phyloP scores from a whole-genome alignment of 805 yeast genomes.

The Metschnikowia picachoensis region DNA sequence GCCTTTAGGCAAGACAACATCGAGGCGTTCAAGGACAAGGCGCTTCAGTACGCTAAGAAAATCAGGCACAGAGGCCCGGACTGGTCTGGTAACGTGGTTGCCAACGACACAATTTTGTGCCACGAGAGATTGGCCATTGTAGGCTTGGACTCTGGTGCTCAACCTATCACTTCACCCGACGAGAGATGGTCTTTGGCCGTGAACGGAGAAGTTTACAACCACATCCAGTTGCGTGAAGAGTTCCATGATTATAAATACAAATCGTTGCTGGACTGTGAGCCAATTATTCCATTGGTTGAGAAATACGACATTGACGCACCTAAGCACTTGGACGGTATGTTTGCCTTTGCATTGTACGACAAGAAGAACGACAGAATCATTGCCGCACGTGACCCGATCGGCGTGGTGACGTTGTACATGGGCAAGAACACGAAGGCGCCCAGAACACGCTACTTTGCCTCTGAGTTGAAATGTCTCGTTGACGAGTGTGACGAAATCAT shows the following conservation, averaged over 20 bases:
- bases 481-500: slow-evolving; percentile 91
- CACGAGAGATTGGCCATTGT: slow-evolving; percentile 98
- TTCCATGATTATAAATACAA: slow-evolving; percentile 70
- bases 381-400: slow-evolving; percentile 98
- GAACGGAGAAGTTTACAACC: slow-evolving; percentile 98
- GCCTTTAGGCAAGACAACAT: slow-evolving; percentile 80
- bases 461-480: slow-evolving; percentile 88
- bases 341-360: slow-evolving; percentile 91
- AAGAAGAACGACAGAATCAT: slow-evolving; percentile 76
- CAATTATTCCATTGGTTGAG: slow-evolving; percentile 87
- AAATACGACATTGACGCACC: slow-evolving; percentile 91
- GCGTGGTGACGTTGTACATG: slow-evolving; percentile 94
- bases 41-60: slow-evolving; percentile 85
- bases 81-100: slow-evolving; percentile 91
- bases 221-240: slow-evolving; percentile 79
- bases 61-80: slow-evolving; percentile 99
- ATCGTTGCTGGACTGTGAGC: slow-evolving; percentile 94
- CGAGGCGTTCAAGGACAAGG: slow-evolving; percentile 77
- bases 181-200: slow-evolving; percentile 74
- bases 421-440: slow-evolving; percentile 74
- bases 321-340: slow-evolving; percentile 94
- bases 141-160: slow-evolving; percentile 97
- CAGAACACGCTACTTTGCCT: slow-evolving; percentile 80
- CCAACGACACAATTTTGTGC: slow-evolving; percentile 80
- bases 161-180: slow-evolving; percentile 84